These are phyloP conservation scores for Dillenia suffruticosa DNA, from an alignment of 164 flowering plant species.

Conservation along the genomic window DNA sequence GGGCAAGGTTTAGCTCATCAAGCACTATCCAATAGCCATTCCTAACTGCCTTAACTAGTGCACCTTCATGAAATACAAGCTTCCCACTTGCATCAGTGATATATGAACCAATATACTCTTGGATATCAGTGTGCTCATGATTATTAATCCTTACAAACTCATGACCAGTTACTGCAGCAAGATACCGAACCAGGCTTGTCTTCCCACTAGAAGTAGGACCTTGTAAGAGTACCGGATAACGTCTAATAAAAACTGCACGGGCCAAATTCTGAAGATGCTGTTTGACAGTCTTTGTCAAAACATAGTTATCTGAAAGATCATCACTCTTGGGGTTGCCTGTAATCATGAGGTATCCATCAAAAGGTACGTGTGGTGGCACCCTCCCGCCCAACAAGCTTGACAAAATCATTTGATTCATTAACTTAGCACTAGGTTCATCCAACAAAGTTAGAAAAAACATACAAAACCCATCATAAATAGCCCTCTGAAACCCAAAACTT, in stretches of 20 bases:
- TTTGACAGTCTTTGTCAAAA: constrained; percentile 60
- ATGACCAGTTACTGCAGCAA: constrained; percentile 78
- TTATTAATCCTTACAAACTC: constrained; percentile 94
- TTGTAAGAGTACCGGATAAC: constrained; percentile 92
- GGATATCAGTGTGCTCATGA: constrained; percentile 95
- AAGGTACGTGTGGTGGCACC: constrained; percentile 33
- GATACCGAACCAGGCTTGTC: constrained; percentile 92
- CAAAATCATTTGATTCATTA: constrained; percentile 55
- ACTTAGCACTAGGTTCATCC: constrained; percentile 68
- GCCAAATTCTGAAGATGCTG: constrained; percentile 70
- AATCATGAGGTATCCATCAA: constrained; percentile 32
- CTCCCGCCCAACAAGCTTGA: constrained; percentile 37
- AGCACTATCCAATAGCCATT: constrained; percentile 91
- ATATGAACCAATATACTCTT: constrained; percentile 92
- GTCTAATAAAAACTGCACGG: constrained; percentile 66
- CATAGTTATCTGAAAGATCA: constrained; percentile 44
- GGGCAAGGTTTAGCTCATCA: constrained; percentile 97
- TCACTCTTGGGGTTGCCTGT: constrained; percentile 14
- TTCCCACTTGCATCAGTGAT: constrained; percentile 73
- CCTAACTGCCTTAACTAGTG: constrained; percentile 84
- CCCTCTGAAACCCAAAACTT: constrained; percentile 48
- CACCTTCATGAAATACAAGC: constrained; percentile 90
- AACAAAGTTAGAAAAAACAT: constrained; percentile 86
- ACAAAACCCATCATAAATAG: constrained; percentile 92
- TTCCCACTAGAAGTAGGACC: constrained; percentile 99